Evolutionary conservation across 371 early-diverging fungal genomes (phyloP).

Genomic region (Apophysomyces trapeziformis): DNA sequence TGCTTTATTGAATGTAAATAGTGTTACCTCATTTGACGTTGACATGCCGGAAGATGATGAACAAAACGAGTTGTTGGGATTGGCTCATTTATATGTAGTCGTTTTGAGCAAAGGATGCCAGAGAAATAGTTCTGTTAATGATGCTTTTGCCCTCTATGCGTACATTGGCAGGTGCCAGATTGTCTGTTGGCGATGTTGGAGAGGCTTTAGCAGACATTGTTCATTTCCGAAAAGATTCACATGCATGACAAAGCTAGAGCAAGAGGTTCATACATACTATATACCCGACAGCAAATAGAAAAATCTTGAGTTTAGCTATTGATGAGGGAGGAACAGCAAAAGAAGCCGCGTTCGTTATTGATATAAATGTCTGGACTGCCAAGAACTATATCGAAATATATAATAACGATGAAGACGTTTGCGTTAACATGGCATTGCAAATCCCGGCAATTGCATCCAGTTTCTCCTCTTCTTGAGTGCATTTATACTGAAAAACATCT

Average conservation of each 20-base stretch:
- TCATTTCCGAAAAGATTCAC: constrained; percentile 4
- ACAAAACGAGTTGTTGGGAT: neutral
- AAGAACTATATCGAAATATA: constrained; percentile 13
- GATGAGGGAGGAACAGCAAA: constrained; percentile 13
- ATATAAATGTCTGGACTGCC: constrained; percentile 16
- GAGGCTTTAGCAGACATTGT: constrained; percentile 1
- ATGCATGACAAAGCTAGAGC: constrained; percentile 6
- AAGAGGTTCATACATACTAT: constrained; percentile 19
- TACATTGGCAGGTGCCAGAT: constrained; percentile 15
- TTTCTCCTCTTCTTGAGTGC: too few species aligned
- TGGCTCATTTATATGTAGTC: neutral
- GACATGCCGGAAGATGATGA: neutral
- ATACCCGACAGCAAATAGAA: constrained; percentile 21
- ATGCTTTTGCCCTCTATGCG: constrained; percentile 17
- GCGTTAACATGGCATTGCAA: too few species aligned
- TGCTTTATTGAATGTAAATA: constrained; percentile 1
- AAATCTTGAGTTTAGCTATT: constrained; percentile 21
- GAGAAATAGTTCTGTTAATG: neutral
- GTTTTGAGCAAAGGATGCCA: constrained; percentile 7
- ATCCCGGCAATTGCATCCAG: too few species aligned
- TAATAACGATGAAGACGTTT: constrained; percentile 13
- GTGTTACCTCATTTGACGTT: constrained; percentile 6
- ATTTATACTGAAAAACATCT: too few species aligned
- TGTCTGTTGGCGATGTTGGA: constrained; percentile 1
- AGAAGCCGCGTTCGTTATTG: constrained; percentile 9